Evolutionary conservation across 2,329 filamentous ascomycete genomes (phyloP).

Genomic region (Colletotrichum salicis): DNA sequence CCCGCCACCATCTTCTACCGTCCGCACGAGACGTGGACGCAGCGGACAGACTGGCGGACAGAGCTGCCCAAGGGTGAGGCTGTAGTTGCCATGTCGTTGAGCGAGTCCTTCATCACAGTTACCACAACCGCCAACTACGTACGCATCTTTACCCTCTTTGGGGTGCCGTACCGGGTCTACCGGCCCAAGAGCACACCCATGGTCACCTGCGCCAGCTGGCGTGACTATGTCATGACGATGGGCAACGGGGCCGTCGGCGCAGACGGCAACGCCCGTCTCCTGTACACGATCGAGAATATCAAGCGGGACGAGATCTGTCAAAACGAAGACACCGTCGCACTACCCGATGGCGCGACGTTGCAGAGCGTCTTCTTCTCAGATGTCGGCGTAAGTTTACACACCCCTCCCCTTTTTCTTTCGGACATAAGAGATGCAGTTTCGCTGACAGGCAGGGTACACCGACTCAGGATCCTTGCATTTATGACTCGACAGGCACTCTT

Average conservation of each 20-base stretch:
- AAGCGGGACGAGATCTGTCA: conserved; percentile 95
- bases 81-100: conserved; percentile 88
- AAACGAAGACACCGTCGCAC: conserved; percentile 89
- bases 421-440: background rate
- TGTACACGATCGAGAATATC: conserved; percentile 95
- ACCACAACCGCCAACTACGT: conserved; percentile 90
- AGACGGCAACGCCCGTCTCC: conserved; percentile 80
- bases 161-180: conserved; percentile 88
- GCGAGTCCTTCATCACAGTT: conserved; percentile 89
- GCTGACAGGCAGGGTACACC: conserved; percentile 20
- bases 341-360: conserved; percentile 78
- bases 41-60: conserved; percentile 89
- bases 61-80: conserved; percentile 88
- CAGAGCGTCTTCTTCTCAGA: conserved; percentile 93
- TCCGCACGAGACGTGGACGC: conserved; percentile 96
- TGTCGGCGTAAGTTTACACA: conserved; percentile 72
- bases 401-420: background rate
- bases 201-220: conserved; percentile 93
- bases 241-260: conserved; percentile 88
- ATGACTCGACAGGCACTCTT: conserved; percentile 90
- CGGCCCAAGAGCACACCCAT: conserved; percentile 90
- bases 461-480: conserved; percentile 87
- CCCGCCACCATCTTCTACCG: conserved; percentile 93
- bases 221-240: conserved; percentile 95
- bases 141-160: conserved; percentile 91